A percentile compares a stretch with the other conserved stretches of the same genome.
These are phyloP conservation scores for Podospora didyma DNA, from an alignment of 495 filamentous ascomycete species.

Conservation along the genomic window DNA sequence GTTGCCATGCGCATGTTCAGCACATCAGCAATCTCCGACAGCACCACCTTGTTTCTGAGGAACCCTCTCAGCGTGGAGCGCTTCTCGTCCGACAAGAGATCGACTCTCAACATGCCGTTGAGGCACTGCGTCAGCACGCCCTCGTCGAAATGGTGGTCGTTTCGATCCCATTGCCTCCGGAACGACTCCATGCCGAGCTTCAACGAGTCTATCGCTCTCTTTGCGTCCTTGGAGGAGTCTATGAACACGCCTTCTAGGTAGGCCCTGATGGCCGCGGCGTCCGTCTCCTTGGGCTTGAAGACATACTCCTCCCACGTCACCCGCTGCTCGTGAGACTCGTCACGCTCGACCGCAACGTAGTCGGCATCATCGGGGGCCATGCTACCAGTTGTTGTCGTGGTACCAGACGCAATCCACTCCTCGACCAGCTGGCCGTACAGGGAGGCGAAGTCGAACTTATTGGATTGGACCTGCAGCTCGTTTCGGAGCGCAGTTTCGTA, in stretches of 20 bases:
- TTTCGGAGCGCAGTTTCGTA: slow-evolving; percentile 39
- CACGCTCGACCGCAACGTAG: slow-evolving; percentile 19
- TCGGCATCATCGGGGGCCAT: neutral
- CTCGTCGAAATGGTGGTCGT: slow-evolving; percentile 20
- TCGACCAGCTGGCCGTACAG: slow-evolving; percentile 59
- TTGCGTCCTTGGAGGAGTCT: slow-evolving; percentile 18
- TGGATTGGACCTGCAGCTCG: slow-evolving; percentile 37
- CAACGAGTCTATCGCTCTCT: slow-evolving; percentile 3
- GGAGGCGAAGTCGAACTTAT: slow-evolving; percentile 55
- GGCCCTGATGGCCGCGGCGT: slow-evolving; percentile 29
- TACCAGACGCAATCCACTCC: slow-evolving; percentile 51
- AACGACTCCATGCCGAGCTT: slow-evolving; percentile 1
- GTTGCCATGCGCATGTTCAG: slow-evolving; percentile 63
- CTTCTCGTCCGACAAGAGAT: slow-evolving; percentile 61
- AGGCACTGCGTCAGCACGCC: slow-evolving; percentile 30
- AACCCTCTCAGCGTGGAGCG: slow-evolving; percentile 55
- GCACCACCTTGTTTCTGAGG: slow-evolving; percentile 49
- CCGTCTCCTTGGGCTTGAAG: slow-evolving; percentile 34
- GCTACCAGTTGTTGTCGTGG: slow-evolving; percentile 14
- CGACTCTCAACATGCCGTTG: slow-evolving; percentile 49
- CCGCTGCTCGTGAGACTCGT: slow-evolving; percentile 40
- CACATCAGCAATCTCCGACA: slow-evolving; percentile 62
- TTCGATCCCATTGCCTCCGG: slow-evolving; percentile 13
- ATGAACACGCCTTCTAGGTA: slow-evolving; percentile 55
- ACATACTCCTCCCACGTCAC: slow-evolving; percentile 53